Evolutionary conservation across 345 rosid species (phyloP).

Genomic region (Lumnitzera littorea): DNA sequence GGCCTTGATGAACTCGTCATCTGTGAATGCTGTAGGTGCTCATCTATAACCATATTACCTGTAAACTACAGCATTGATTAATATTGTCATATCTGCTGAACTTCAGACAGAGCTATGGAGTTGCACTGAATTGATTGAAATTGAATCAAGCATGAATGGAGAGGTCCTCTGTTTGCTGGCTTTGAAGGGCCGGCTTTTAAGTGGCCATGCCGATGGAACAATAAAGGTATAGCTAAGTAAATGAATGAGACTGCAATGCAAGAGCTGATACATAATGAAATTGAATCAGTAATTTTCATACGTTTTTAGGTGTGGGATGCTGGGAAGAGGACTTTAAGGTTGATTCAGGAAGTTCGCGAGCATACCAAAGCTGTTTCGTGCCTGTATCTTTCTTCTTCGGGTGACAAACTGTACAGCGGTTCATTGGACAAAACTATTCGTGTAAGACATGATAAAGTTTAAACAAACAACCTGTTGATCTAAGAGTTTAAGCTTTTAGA

Average conservation of each 20-base stretch:
- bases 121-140: conserved; percentile 29
- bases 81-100: not conserved
- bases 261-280: not conserved
- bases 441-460: conserved; percentile 23
- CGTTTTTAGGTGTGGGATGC: conserved; percentile 44
- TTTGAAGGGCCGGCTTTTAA: conserved; percentile 35
- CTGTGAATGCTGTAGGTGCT: conserved; percentile 53
- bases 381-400: conserved; percentile 37
- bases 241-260: not conserved
- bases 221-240: conserved; percentile 35
- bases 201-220: conserved; percentile 69
- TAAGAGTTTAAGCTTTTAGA: too few species aligned
- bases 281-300: not conserved
- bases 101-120: conserved; percentile 57
- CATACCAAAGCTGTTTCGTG: conserved; percentile 56
- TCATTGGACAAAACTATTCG: conserved; percentile 61
- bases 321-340: conserved; percentile 33
- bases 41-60: not conserved
- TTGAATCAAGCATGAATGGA: conserved; percentile 39
- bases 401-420: conserved; percentile 53
- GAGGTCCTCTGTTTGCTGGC: conserved; percentile 45
- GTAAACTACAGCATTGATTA: not conserved
- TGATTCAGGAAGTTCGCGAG: conserved; percentile 47
- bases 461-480: too few species aligned
- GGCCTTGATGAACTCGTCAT: conserved; percentile 49